Percentiles rank a stretch among this genome's conserved stretches.
phyloP scores from a whole-genome alignment of 2,329 filamentous ascomycete genomes.

The Setomelanomma holmii region DNA sequence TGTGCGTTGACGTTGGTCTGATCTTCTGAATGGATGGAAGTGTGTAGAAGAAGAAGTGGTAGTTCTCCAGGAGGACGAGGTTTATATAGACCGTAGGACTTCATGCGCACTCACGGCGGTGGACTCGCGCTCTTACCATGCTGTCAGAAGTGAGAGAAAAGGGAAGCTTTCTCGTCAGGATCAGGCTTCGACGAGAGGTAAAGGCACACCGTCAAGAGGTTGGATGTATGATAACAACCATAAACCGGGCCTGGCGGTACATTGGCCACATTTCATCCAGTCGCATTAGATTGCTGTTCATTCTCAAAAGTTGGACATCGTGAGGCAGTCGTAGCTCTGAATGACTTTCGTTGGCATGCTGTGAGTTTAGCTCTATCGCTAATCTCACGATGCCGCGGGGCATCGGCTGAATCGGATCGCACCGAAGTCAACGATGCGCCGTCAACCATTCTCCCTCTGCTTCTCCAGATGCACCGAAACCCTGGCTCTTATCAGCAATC shows the following conservation, averaged over 20 bases:
- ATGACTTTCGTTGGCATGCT: background rate
- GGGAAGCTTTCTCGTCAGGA: background rate
- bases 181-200: background rate
- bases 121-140: background rate
- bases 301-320: no score
- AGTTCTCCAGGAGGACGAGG: background rate
- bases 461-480: background rate
- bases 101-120: background rate
- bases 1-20: no score
- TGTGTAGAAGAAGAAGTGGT: background rate
- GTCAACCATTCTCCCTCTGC: background rate
- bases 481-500: background rate
- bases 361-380: background rate
- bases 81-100: background rate
- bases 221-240: no score
- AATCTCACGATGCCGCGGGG: slow-evolving; percentile 2
- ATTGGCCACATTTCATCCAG: no score
- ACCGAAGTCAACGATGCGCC: background rate
- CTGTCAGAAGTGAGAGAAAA: background rate
- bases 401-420: slow-evolving; percentile 3
- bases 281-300: no score
- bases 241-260: no score
- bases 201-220: no score
- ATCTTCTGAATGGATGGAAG: background rate
- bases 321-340: no score